phyloP scores from a whole-genome alignment of 164 flowering plant species.

The Kingdonia uniflora region DNA sequence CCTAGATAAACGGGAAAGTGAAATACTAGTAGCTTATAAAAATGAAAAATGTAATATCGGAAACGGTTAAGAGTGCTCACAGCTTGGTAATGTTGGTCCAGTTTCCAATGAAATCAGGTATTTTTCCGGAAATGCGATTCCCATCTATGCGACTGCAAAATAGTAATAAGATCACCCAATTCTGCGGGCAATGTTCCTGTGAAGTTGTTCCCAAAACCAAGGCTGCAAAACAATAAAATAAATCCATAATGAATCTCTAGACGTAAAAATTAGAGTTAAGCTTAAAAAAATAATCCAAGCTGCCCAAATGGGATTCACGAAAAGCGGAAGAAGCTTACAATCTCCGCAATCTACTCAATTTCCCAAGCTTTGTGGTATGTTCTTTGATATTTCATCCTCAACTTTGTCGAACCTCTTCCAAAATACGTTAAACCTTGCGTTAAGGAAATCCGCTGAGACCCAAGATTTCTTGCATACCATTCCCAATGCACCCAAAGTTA shows the following conservation, averaged over 20 bases:
- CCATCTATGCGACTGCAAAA: slow-evolving; percentile 78
- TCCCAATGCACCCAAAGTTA: too few species aligned
- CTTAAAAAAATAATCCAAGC: too few species aligned
- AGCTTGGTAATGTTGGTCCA: slow-evolving; percentile 44
- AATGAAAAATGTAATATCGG: neutral
- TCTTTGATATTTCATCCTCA: too few species aligned
- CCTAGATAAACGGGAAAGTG: too few species aligned
- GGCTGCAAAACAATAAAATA: slow-evolving; percentile 20
- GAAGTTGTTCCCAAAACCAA: slow-evolving; percentile 44
- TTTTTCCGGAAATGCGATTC: slow-evolving; percentile 48
- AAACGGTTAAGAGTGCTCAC: slow-evolving; percentile 31
- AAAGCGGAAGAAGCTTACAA: slow-evolving; percentile 12
- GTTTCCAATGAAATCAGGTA: slow-evolving; percentile 81
- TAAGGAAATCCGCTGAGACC: too few species aligned
- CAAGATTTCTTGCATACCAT: too few species aligned
- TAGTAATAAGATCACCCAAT: slow-evolving; percentile 21
- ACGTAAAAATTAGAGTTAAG: neutral
- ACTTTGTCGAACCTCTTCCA: slow-evolving; percentile 17
- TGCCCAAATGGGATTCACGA: neutral
- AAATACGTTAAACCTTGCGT: too few species aligned
- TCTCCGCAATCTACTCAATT: slow-evolving; percentile 13
- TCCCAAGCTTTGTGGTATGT: slow-evolving; percentile 22
- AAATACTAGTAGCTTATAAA: too few species aligned
- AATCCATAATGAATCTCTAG: neutral
- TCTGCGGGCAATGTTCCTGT: slow-evolving; percentile 45